phyloP scores from a whole-genome alignment of 768 basidiomycete genomes.

The Suillus sp. region DNA sequence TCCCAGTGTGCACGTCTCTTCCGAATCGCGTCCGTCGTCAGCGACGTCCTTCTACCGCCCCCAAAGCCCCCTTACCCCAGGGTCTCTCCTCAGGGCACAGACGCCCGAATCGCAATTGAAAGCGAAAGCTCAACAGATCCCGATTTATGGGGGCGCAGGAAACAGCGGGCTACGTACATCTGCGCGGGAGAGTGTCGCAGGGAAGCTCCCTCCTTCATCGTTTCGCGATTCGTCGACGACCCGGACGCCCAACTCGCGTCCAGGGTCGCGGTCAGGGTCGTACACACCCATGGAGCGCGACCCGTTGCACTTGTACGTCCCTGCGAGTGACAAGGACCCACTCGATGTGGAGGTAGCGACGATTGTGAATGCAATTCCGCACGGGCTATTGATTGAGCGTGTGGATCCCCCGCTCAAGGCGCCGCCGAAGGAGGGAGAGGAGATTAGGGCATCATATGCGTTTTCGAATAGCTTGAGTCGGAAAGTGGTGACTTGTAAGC shows the following conservation, averaged over 20 bases:
- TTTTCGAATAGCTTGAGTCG: conserved; percentile 72
- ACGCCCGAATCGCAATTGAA: conserved; percentile 69
- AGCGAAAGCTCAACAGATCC: conserved; percentile 60
- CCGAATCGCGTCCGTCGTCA: conserved; percentile 70
- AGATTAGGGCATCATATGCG: conserved; percentile 82
- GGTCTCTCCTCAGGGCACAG: conserved; percentile 53
- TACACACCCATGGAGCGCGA: conserved; percentile 60
- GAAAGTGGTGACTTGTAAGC: conserved; percentile 76
- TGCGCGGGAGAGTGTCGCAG: conserved; percentile 36
- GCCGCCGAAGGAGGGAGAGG: conserved; percentile 71
- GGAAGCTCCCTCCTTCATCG: conserved; percentile 71
- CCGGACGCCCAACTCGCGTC: conserved; percentile 58
- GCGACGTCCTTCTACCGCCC: conserved; percentile 69
- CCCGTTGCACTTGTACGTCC: conserved; percentile 63
- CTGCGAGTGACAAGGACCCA: conserved; percentile 71
- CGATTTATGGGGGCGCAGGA: conserved; percentile 48
- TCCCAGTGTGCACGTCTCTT: conserved; percentile 68
- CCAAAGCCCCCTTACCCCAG: conserved; percentile 51
- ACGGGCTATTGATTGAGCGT: conserved; percentile 77
- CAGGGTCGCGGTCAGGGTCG: conserved; percentile 65
- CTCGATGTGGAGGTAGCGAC: conserved; percentile 79
- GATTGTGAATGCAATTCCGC: conserved; percentile 74
- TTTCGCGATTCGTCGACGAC: conserved; percentile 61
- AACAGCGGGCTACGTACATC: conserved; percentile 36
- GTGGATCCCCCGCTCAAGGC: conserved; percentile 74